A percentile compares a stretch with the other conserved stretches of the same genome.
phyloP scores from a whole-genome alignment of 129 eudicot species.

The Helianthus tuberosus region DNA sequence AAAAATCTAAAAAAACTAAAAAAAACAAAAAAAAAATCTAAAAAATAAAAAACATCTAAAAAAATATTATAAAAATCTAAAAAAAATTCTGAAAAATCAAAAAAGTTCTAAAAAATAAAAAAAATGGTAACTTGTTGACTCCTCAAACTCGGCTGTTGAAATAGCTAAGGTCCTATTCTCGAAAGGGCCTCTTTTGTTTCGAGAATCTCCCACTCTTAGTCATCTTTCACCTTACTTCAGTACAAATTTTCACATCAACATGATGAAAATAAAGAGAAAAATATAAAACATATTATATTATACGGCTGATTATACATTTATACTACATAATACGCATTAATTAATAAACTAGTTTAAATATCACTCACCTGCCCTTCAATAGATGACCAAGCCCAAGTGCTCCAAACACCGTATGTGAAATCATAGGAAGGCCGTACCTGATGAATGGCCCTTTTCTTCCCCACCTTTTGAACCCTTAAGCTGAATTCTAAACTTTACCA shows the following conservation, averaged over 20 bases:
- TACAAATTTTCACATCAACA: constrained; percentile 11
- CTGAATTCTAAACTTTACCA: constrained; percentile 38
- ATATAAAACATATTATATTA: background rate
- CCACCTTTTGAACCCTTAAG: constrained; percentile 71
- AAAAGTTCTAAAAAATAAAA: too few relatives aligned
- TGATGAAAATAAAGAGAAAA: background rate
- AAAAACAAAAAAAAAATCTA: too few relatives aligned
- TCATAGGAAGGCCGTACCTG: constrained; percentile 96
- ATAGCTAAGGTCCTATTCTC: constrained; percentile 95
- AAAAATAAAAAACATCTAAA: too few relatives aligned
- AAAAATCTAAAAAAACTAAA: too few relatives aligned
- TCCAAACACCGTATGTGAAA: constrained; percentile 90
- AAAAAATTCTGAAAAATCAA: too few relatives aligned
- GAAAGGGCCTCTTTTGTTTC: constrained; percentile 82
- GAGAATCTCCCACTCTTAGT: constrained; percentile 90
- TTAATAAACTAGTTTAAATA: background rate
- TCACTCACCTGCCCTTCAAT: constrained; percentile 77
- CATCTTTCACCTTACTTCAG: constrained; percentile 89
- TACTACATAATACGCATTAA: background rate
- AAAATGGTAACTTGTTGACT: too few relatives aligned
- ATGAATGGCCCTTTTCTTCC: constrained; percentile 84
- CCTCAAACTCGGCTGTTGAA: too few relatives aligned
- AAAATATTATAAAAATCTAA: too few relatives aligned
- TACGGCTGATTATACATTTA: background rate
- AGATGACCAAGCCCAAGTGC: constrained; percentile 91